Base-by-base conservation (phyloP, 164 flowering plant species). In the Magnolia changhungtana region DNA sequence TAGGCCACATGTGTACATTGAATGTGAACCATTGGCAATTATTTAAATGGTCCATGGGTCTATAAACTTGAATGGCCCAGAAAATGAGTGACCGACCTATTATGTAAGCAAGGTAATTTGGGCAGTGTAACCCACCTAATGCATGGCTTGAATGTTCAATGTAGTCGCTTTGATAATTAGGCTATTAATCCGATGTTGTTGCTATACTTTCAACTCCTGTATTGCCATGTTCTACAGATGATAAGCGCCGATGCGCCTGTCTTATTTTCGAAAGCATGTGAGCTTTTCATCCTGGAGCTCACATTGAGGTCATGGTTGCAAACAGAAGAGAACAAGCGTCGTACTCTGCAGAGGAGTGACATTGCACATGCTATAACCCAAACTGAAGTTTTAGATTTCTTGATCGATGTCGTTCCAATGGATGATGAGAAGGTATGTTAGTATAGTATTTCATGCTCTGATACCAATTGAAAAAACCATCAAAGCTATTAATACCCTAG, bases 291-390 rank as follows among this genome's bases (percentile, higher is more conserved):
- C 18, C 51, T 76, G 51, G 83, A 81, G 74, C 76, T 81, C 29
- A 81, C 83, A 8, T 71, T 78, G n/a, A 73, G 81, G 16, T 75
- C 83, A 69, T 81, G 83, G 83, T n/a, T 78, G 72, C 76, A 78
- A 45, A 78, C 81, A 3, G 81, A 78, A 70, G 83, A 78, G 64
- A 45, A 51, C 10, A 59, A 72, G 52, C 58, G 80, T 59, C 61
- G 83, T 64, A 81, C 76, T 4, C 73, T 81, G 6, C 83, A 72
- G 58, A 71, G 75, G 71, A 21, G 23, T 7, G 83, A 81, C 31
- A 78, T 81, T 50, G 76, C 69, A 3, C 51, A 67, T 65, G 80
- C 83, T 24, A 51, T 81, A 23, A 72, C 16, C 18, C 59, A 64
- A 18, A 75, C 67, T n/a, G 80, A 72, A 2, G 78, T 66, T 72